Base-by-base conservation (phyloP, 352 stramenopile genomes). In the Globisporangium orthogonon region DNA sequence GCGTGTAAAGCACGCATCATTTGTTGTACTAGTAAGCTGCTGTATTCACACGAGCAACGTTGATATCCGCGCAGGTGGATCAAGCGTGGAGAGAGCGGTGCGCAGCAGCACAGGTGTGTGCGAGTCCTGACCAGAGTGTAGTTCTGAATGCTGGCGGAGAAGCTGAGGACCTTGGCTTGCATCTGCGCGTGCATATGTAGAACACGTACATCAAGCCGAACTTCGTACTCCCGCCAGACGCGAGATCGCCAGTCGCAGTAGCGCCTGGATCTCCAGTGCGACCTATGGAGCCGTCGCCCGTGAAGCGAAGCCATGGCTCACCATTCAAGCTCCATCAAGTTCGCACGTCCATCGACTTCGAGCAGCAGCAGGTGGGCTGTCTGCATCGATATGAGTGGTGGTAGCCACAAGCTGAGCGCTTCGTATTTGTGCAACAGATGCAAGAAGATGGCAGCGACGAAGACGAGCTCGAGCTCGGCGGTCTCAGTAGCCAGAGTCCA, bases 161-260 rank as follows among this genome's bases (percentile, higher is more conserved):
- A 50, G 17, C 17, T 58, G n/a, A 23, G 1, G 23, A 23, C 23
- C 23, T 18, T 13, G 44, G 47, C 15, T 30, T 44, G 14, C 15
- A 11, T 7, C 28, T 6, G 41, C 37, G 23, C 9, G 44, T 23
- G 44, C 39, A 1, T 45, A 30, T 17, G n/a, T 23, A 67, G 61
- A 51, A 33, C n/a, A 46, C 29, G 28, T 78, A 78, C n/a, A 50
- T 62, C 17, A 80, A 73, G 33, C 70, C 71, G 13, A 66, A 54
- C 31, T 83, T 80, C 43, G 11, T 76, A 29, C n/a, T 66, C 11
- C 63, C 66, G 47, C 49, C 62, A 28, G 66, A 72, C 6, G n/a
- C 33, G 6, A 47, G 37, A 15, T 46, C 46, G 2, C 41, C 44
- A 1, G 17, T 15, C 15, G 15, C 31, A 43, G 35, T 39, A n/a